These are phyloP conservation scores for Pholiota adiposa DNA, from an alignment of 1,284 basidiomycete species.

Conservation along the genomic window DNA sequence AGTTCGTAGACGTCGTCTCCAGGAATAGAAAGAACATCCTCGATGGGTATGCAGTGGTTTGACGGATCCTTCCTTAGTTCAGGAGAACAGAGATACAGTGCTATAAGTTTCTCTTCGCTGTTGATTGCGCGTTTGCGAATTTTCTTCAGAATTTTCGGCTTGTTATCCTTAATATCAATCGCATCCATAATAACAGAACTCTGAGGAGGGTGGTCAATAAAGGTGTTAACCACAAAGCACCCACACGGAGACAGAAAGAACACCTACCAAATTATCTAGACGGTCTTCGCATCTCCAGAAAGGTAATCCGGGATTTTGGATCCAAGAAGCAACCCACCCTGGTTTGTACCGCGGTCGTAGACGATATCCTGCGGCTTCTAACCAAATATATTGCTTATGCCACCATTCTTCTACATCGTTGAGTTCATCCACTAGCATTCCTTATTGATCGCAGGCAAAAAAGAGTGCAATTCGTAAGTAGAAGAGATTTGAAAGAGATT, in stretches of 20 bases:
- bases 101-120: background rate
- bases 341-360: background rate
- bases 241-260: too few relatives aligned
- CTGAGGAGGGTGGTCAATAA: background rate
- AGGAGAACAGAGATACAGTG: conserved; percentile 19
- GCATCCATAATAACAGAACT: conserved; percentile 2
- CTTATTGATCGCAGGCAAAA: too few relatives aligned
- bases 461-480: too few relatives aligned
- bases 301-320: background rate
- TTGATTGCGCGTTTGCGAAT: background rate
- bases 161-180: conserved; percentile 1
- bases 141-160: conserved; percentile 9
- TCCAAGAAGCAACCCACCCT: background rate
- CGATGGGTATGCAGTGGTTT: conserved; percentile 40
- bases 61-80: conserved; percentile 25
- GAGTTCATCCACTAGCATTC: too few relatives aligned
- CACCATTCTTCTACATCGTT: too few relatives aligned
- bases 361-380: background rate
- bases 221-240: too few relatives aligned
- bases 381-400: too few relatives aligned
- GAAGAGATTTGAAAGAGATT: too few relatives aligned
- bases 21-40: conserved; percentile 33
- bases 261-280: background rate
- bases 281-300: background rate
- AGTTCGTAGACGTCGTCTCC: conserved; percentile 23